Evolutionary conservation across 2,329 filamentous ascomycete genomes (phyloP).

Genomic region (Cordyceps javanica): DNA sequence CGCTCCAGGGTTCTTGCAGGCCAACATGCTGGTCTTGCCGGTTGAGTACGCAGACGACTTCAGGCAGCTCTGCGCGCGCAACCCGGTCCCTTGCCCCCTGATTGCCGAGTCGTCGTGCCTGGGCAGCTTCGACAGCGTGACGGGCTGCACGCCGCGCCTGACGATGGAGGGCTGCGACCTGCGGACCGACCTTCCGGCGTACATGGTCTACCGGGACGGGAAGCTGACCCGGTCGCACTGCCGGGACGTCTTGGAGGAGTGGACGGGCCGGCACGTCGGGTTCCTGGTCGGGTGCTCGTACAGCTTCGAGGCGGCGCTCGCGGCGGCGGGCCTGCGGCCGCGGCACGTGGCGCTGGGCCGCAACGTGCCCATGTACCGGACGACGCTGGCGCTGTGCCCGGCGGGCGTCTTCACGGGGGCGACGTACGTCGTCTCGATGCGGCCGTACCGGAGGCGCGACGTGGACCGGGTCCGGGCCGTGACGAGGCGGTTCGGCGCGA

Average conservation of each 20-base stretch:
- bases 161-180: conserved; percentile 45
- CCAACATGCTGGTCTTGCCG: conserved; percentile 56
- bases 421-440: conserved; percentile 58
- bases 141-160: conserved; percentile 22
- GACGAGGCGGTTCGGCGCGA: conserved; percentile 47
- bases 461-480: conserved; percentile 48
- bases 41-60: conserved; percentile 52
- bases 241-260: conserved; percentile 41
- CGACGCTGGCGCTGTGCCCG: conserved; percentile 47
- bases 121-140: conserved; percentile 37
- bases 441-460: conserved; percentile 35
- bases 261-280: conserved; percentile 52
- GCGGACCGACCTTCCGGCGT: conserved; percentile 50
- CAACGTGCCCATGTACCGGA: conserved; percentile 58
- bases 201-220: conserved; percentile 51
- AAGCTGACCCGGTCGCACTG: conserved; percentile 31
- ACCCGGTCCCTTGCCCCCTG: conserved; percentile 57
- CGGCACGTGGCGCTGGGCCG: conserved; percentile 41
- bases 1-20: conserved; percentile 51
- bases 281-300: conserved; percentile 61
- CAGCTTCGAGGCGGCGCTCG: conserved; percentile 55
- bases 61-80: conserved; percentile 50
- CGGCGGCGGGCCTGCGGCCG: conserved; percentile 42
- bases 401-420: conserved; percentile 50
- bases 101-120: conserved; percentile 43